phyloP scores from a whole-genome alignment of 2,329 filamentous ascomycete genomes.

The Talaromyces sp. region DNA sequence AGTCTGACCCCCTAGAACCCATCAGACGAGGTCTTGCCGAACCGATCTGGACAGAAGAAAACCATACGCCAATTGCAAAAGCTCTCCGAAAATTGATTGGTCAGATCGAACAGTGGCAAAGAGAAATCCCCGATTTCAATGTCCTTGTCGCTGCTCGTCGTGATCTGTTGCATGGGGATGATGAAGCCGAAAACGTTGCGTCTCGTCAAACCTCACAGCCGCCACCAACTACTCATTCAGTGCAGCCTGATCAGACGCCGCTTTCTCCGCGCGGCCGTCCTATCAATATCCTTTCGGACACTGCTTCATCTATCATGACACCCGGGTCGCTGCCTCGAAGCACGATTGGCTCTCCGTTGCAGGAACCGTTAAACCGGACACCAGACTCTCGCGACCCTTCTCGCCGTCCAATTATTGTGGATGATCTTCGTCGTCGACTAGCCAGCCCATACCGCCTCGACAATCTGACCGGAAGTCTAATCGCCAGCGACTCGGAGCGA shows the following conservation, averaged over 20 bases:
- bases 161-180: conserved; percentile 30
- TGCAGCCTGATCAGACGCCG: background rate
- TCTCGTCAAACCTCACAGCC: conserved; percentile 19
- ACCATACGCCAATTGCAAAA: conserved; percentile 43
- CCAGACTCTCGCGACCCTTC: conserved; percentile 9
- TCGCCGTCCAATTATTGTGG: background rate
- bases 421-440: conserved; percentile 26
- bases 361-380: conserved; percentile 15
- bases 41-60: conserved; percentile 43
- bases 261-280: conserved; percentile 22
- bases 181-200: conserved; percentile 13
- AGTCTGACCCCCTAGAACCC: conserved; percentile 18
- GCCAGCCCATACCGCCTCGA: conserved; percentile 25
- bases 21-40: conserved; percentile 35
- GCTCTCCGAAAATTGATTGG: conserved; percentile 56
- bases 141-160: conserved; percentile 60
- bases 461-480: background rate
- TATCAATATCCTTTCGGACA: conserved; percentile 11
- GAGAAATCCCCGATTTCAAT: conserved; percentile 64
- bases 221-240: conserved; percentile 11
- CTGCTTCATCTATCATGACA: background rate
- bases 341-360: conserved; percentile 18
- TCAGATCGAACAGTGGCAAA: conserved; percentile 58
- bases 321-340: conserved; percentile 15
- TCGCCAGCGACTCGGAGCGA: conserved; percentile 4